Conservation (phyloP, 2,329 filamentous ascomycete genomes). For the Fusarium brachygibbosum region DNA sequence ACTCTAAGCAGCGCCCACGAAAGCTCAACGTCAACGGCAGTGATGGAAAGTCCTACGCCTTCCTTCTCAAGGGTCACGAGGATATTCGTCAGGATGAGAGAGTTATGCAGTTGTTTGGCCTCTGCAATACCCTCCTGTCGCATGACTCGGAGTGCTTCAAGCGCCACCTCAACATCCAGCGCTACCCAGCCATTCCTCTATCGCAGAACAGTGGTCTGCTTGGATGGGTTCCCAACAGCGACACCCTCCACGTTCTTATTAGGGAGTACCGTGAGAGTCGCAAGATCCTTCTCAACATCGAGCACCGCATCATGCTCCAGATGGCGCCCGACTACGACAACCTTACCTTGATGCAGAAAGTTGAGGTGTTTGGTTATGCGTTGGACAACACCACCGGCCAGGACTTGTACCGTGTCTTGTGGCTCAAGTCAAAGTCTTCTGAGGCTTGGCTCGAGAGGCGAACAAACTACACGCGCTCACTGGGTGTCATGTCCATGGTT, state of each 20-base stretch:
- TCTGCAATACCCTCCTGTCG: slow-evolving; percentile 94
- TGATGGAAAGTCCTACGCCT: slow-evolving; percentile 88
- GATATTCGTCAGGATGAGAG: slow-evolving; percentile 99
- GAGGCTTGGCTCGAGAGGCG: slow-evolving; percentile 97
- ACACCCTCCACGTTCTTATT: slow-evolving; percentile 96
- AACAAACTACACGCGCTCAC: slow-evolving; percentile 97
- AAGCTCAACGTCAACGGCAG: slow-evolving; percentile 91
- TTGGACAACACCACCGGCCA: slow-evolving; percentile 99
- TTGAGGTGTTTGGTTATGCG: slow-evolving; percentile 98
- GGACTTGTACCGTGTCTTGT: slow-evolving; percentile 96
- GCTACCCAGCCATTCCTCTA: slow-evolving; percentile 95
- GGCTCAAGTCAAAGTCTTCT: slow-evolving; percentile 98
- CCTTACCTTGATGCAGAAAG: slow-evolving; percentile 99
- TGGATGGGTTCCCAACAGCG: slow-evolving; percentile 97
- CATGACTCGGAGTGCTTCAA: slow-evolving; percentile 98
- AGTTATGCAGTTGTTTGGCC: slow-evolving; percentile 98
- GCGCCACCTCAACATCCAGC: slow-evolving; percentile 94
- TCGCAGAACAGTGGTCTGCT: slow-evolving; percentile 96
- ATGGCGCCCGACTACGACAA: slow-evolving; percentile 99
- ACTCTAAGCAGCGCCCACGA: slow-evolving; percentile 94
- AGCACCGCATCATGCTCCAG: slow-evolving; percentile 99
- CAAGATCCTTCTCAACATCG: slow-evolving; percentile 98
- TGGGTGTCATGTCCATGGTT: slow-evolving; percentile 99
- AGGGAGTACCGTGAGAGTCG: slow-evolving; percentile 96
- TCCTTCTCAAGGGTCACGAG: slow-evolving; percentile 97